A percentile compares a stretch with the other conserved stretches of the same genome.
phyloP scores from a whole-genome alignment of 495 filamentous ascomycete genomes.

The Penicillium soppii region DNA sequence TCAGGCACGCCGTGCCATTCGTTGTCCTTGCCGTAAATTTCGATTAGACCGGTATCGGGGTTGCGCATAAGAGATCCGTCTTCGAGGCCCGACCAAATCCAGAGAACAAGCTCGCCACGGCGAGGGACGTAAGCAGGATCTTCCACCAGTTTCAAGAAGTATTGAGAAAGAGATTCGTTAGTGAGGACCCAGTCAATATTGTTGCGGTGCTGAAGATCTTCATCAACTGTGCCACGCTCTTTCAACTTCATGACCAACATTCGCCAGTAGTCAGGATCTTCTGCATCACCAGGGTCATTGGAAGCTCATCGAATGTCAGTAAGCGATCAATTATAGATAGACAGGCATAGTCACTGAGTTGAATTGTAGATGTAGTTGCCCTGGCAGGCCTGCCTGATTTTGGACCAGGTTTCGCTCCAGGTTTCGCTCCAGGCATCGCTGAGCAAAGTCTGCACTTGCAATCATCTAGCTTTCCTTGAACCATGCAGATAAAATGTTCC shows the following conservation, averaged over 20 bases:
- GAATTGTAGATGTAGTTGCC: neutral
- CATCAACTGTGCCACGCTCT: constrained; percentile 34
- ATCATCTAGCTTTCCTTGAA: neutral
- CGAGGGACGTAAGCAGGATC: constrained; percentile 55
- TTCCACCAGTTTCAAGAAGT: constrained; percentile 34
- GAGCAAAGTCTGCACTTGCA: constrained; percentile 43
- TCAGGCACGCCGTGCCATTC: constrained; percentile 35
- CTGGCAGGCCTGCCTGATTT: neutral
- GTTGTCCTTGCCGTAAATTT: constrained; percentile 30
- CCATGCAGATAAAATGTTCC: constrained; percentile 47
- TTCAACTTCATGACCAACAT: constrained; percentile 50
- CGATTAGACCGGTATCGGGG: constrained; percentile 20
- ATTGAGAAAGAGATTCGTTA: constrained; percentile 32
- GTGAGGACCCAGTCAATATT: constrained; percentile 57
- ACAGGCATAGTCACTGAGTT: neutral
- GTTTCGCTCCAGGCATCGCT: constrained; percentile 11
- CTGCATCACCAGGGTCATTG: constrained; percentile 27
- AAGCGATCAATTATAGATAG: neutral
- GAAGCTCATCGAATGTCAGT: neutral
- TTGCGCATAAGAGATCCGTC: constrained; percentile 40
- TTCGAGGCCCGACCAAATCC: constrained; percentile 31
- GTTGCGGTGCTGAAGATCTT: constrained; percentile 42
- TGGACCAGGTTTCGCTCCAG: constrained; percentile 4
- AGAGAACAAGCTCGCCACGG: constrained; percentile 58
- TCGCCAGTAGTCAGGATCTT: constrained; percentile 54